Conservation (phyloP, 1,284 basidiomycete species). For the Ceratobasidium sp. region DNA sequence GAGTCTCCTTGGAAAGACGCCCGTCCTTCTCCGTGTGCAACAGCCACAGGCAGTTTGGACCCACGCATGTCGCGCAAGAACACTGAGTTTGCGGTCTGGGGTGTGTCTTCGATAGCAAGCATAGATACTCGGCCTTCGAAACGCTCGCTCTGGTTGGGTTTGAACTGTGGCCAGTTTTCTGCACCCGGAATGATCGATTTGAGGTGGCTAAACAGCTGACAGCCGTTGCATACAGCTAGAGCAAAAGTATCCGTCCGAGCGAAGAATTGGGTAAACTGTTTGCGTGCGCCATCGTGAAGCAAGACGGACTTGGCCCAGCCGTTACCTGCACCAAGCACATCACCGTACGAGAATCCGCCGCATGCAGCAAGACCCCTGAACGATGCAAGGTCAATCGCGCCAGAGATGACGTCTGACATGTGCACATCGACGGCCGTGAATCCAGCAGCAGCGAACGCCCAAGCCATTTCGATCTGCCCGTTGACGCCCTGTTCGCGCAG, state of each 20-base stretch:
- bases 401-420: conserved; percentile 95
- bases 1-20: conserved; percentile 71
- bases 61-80: conserved; percentile 92
- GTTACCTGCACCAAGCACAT: conserved; percentile 96
- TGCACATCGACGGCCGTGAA: conserved; percentile 97
- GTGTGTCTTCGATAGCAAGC: conserved; percentile 76
- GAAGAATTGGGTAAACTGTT: conserved; percentile 87
- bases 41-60: conserved; percentile 87
- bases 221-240: conserved; percentile 97
- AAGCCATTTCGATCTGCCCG: conserved; percentile 98
- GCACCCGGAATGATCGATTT: conserved; percentile 89
- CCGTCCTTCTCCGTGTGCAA: conserved; percentile 96
- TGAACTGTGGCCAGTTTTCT: conserved; percentile 89
- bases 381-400: conserved; percentile 67
- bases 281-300: conserved; percentile 77
- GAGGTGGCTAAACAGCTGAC: conserved; percentile 94
- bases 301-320: conserved; percentile 97
- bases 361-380: conserved; percentile 95
- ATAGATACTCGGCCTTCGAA: conserved; percentile 90
- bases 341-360: conserved; percentile 98
- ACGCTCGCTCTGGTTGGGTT: conserved; percentile 86
- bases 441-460: conserved; percentile 92
- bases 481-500: conserved; percentile 99
- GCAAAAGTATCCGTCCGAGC: conserved; percentile 82
- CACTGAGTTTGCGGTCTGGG: conserved; percentile 70